Conservation (phyloP, 257 asterid genomes). For the Solanum dulcamara region DNA sequence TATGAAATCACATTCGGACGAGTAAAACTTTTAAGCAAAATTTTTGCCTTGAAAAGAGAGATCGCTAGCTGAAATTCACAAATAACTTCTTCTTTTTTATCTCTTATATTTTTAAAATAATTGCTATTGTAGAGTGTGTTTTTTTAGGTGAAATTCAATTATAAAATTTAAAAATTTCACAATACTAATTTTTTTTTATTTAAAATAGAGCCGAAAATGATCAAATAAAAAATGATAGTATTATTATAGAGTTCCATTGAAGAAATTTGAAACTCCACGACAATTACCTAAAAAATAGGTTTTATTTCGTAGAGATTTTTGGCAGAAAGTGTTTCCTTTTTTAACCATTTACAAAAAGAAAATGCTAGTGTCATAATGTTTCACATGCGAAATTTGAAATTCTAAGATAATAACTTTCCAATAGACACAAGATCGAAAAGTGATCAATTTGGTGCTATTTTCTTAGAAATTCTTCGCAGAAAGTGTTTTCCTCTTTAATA, state of each 20-base stretch:
- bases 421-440: background rate
- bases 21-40: background rate
- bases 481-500: background rate
- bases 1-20: too few species aligned
- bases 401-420: background rate
- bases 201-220: too few species aligned
- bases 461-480: background rate
- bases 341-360: background rate
- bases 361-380: fast-evolving
- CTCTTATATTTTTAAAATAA: background rate
- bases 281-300: background rate
- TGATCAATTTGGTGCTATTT: background rate
- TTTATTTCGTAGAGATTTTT: background rate
- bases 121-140: background rate
- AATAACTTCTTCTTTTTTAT: background rate
- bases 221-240: too few species aligned
- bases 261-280: background rate
- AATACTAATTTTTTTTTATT: too few species aligned
- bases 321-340: fast-evolving
- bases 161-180: background rate
- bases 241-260: background rate
- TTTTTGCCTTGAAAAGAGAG: background rate
- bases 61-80: background rate
- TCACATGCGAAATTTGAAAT: background rate
- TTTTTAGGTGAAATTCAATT: background rate